phyloP scores from a whole-genome alignment of 495 filamentous ascomycete genomes.

The Penicillium herquei region DNA sequence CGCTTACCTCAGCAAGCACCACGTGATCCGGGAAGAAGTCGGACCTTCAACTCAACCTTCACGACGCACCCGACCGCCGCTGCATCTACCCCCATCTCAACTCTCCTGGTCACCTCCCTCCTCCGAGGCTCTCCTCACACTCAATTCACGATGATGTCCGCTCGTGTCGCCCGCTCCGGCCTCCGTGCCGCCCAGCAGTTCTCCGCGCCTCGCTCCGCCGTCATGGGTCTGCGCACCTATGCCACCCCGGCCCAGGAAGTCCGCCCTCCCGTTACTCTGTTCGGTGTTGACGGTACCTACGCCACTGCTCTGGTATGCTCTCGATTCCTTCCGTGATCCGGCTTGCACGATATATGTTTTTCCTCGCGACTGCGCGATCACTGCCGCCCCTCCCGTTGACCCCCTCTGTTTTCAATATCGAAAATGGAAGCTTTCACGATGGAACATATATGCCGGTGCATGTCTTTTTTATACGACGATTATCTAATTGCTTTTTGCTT shows the following conservation, averaged over 20 bases:
- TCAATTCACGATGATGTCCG: constrained; percentile 42
- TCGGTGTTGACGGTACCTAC: constrained; percentile 96
- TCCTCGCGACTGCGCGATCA: constrained; percentile 29
- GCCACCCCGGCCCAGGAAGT: constrained; percentile 69
- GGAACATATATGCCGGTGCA: not conserved
- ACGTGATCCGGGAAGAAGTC: constrained; percentile 47
- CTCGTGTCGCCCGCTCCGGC: constrained; percentile 49
- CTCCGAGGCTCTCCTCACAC: constrained; percentile 27
- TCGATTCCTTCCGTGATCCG: constrained; percentile 5
- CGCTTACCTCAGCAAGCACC: constrained; percentile 26
- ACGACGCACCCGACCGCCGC: constrained; percentile 29
- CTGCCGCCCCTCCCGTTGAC: constrained; percentile 15
- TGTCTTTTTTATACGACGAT: not conserved
- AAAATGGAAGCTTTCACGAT: constrained; percentile 8
- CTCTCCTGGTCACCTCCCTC: constrained; percentile 17
- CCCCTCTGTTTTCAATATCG: constrained; percentile 15
- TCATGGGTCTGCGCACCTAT: constrained; percentile 62
- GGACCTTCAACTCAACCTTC: constrained; percentile 36
- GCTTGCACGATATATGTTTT: constrained; percentile 7
- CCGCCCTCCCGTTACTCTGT: constrained; percentile 86
- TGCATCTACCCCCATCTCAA: constrained; percentile 29
- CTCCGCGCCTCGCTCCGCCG: constrained; percentile 44
- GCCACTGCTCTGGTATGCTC: constrained; percentile 86
- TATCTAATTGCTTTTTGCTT: not conserved
- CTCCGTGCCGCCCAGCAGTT: constrained; percentile 50